Percentiles rank a stretch among this genome's conserved stretches.
Conservation (phyloP, 208 protist species). For the Herpetomonas tarakana region DNA sequence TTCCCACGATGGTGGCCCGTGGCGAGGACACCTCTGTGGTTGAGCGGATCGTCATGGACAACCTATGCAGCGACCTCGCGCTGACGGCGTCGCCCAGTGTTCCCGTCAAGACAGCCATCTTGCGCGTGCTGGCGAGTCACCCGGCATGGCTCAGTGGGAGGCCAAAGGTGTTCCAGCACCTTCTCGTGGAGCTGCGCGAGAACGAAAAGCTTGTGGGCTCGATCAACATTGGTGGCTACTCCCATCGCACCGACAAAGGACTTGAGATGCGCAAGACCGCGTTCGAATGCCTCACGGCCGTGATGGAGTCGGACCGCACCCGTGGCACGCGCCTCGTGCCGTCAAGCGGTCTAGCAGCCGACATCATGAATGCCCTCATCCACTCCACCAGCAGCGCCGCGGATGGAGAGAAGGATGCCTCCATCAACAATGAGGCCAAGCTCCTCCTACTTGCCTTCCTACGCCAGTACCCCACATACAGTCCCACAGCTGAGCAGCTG, state of each 20-base stretch:
- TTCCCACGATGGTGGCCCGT: not conserved
- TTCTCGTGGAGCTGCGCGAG: conserved; percentile 22
- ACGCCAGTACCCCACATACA: conserved; percentile 21
- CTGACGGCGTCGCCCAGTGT: not conserved
- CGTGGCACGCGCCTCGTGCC: conserved; percentile 28
- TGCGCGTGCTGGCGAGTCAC: not conserved
- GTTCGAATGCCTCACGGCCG: conserved; percentile 91
- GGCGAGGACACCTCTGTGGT: not conserved
- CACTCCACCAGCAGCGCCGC: conserved; percentile 31
- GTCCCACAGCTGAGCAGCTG: conserved; percentile 23
- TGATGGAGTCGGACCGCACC: conserved; percentile 41
- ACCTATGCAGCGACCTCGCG: not conserved
- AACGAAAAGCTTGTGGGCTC: conserved; percentile 41
- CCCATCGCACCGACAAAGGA: conserved; percentile 92
- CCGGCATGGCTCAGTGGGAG: conserved; percentile 6
- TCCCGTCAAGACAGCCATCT: not conserved
- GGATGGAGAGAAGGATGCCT: conserved; percentile 37
- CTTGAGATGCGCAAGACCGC: conserved; percentile 92
- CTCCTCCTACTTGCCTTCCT: conserved; percentile 44
- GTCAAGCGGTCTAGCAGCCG: conserved; percentile 35
- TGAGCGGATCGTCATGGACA: not conserved
- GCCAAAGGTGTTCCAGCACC: conserved; percentile 17
- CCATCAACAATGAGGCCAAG: conserved; percentile 46
- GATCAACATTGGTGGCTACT: conserved; percentile 93
- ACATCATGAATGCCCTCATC: conserved; percentile 40